Conservation (phyloP, 257 asterid genomes). For the Solanum bulbocastanum region DNA sequence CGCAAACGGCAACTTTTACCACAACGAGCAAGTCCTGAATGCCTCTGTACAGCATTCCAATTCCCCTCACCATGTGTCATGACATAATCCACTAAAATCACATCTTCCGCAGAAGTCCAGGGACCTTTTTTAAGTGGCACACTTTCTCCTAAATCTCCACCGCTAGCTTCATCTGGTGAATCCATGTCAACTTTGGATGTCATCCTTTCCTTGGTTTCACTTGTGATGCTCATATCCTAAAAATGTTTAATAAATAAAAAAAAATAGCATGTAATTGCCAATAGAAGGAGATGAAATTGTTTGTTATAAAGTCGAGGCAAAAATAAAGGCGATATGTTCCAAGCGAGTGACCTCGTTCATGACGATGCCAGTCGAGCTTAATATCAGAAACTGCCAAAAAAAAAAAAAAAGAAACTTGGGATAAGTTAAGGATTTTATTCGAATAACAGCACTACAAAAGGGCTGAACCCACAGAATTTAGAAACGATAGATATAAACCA, state of each 20-base stretch:
- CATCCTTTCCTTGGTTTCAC: constrained; percentile 32
- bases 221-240: constrained; percentile 33
- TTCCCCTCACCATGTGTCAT: constrained; percentile 50
- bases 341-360: neutral
- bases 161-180: constrained; percentile 38
- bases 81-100: constrained; percentile 43
- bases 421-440: neutral
- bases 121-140: constrained; percentile 50
- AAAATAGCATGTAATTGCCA: neutral
- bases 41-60: constrained; percentile 54
- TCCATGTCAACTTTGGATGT: constrained; percentile 11
- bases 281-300: neutral
- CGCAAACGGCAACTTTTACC: constrained; percentile 68
- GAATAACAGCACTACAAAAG: neutral
- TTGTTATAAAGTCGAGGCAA: neutral
- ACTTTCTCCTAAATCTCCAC: constrained; percentile 15
- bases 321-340: neutral
- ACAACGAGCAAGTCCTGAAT: constrained; percentile 54
- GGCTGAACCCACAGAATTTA: neutral
- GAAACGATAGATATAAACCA: neutral
- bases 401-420: neutral
- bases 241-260: constrained; percentile 1
- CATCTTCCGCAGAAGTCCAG: constrained; percentile 54
- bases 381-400: neutral
- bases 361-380: neutral